These are phyloP conservation scores for Pestalotiopsis sp. DNA, from an alignment of 2,329 filamentous ascomycete genomes.

Conservation along the genomic window DNA sequence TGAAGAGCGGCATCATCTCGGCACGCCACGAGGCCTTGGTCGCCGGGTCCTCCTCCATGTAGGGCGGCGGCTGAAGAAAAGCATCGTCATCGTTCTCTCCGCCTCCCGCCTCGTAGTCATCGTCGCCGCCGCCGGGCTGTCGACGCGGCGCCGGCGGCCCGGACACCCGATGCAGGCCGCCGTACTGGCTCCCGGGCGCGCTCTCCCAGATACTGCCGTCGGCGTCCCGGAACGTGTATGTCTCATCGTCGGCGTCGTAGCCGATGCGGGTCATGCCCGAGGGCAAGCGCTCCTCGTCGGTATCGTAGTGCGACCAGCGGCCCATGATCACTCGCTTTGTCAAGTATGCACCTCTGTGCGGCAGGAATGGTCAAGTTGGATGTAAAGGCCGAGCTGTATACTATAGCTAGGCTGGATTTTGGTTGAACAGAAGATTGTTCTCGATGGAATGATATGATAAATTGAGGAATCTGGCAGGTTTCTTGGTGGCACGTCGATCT, in stretches of 20 bases:
- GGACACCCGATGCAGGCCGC: constrained; percentile 34
- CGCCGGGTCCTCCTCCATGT: constrained; percentile 6
- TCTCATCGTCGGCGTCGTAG: constrained; percentile 50
- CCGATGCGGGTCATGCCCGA: constrained; percentile 48
- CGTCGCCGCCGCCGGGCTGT: constrained; percentile 16
- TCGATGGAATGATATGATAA: not conserved
- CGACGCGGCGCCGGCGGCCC: constrained; percentile 14
- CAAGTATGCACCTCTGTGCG: not conserved
- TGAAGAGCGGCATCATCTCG: constrained; percentile 55
- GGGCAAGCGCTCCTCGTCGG: constrained; percentile 46
- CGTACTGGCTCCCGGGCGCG: constrained; percentile 45
- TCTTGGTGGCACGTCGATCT: not conserved
- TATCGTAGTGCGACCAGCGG: constrained; percentile 35
- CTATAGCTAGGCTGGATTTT: not conserved
- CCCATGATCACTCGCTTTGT: constrained; percentile 23
- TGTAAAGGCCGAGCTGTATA: not conserved
- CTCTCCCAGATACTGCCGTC: constrained; percentile 46
- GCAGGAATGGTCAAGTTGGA: not conserved
- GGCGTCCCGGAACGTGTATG: constrained; percentile 45
- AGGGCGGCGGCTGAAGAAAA: constrained; percentile 18
- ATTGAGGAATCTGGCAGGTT: not conserved
- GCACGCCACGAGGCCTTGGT: constrained; percentile 46
- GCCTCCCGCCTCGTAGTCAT: not conserved
- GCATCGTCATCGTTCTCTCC: constrained; percentile 20
- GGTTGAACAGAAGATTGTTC: not conserved